Conservation (phyloP, 169 alveolate genomes). For the Ichthyophthirius multifiliis region DNA sequence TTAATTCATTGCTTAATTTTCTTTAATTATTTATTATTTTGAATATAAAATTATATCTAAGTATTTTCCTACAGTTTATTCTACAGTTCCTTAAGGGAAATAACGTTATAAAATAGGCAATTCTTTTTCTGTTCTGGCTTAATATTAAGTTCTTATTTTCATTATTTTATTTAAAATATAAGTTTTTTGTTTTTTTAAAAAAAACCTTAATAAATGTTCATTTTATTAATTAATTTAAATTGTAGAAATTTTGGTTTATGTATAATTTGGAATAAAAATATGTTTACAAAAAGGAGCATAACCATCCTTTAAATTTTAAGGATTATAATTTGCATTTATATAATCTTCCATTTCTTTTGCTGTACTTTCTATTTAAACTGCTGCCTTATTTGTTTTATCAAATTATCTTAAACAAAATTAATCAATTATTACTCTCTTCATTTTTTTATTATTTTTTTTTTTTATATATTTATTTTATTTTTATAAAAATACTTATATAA, state of each 20-base stretch:
- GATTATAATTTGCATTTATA: constrained; percentile 53
- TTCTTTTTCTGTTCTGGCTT: constrained; percentile 94
- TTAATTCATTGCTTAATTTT: constrained; percentile 79
- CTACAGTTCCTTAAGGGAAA: constrained; percentile 83
- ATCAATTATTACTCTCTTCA: constrained; percentile 34
- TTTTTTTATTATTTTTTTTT: not conserved
- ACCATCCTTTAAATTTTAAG: constrained; percentile 67
- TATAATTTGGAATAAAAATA: constrained; percentile 93
- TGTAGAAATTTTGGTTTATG: constrained; percentile 87
- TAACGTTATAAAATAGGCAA: constrained; percentile 96
- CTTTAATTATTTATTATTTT: constrained; percentile 93
- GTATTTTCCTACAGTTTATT: constrained; percentile 82
- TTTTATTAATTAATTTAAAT: constrained; percentile 91
- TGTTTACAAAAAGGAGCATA: constrained; percentile 99
- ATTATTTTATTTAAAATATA: too few species aligned
- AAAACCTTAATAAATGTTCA: constrained; percentile 78
- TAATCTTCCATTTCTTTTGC: constrained; percentile 52
- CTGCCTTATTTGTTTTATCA: constrained; percentile 20
- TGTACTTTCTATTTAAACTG: not conserved
- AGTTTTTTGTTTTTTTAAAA: too few species aligned
- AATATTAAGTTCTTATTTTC: constrained; percentile 91
- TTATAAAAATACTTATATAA: too few species aligned
- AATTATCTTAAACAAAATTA: constrained; percentile 47
- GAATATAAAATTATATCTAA: constrained; percentile 95
- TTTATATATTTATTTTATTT: too few species aligned